Evolutionary conservation across 2,329 filamentous ascomycete genomes (phyloP).

Genomic region (Pseudocercospora eumusae): DNA sequence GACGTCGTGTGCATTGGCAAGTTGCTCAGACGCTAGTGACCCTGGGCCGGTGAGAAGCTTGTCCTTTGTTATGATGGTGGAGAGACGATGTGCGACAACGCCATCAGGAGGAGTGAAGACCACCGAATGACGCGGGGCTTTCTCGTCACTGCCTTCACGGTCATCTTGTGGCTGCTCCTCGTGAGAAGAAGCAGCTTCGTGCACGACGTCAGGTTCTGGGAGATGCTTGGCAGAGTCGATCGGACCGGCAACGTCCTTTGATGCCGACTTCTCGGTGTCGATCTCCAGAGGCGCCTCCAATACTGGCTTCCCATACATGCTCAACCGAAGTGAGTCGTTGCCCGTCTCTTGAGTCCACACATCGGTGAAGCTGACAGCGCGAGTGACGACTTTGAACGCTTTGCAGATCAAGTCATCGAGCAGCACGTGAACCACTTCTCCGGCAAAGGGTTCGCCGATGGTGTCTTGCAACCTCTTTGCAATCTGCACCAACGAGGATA

Average conservation of each 20-base stretch:
- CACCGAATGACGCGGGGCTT: conserved; percentile 18
- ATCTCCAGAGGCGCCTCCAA: conserved; percentile 18
- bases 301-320: conserved; percentile 4
- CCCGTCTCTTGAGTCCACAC: conserved; percentile 59
- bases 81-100: conserved; percentile 36
- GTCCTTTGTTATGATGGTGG: conserved; percentile 33
- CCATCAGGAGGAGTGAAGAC: conserved; percentile 26
- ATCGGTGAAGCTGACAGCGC: conserved; percentile 86
- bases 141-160: not conserved
- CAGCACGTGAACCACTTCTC: conserved; percentile 68
- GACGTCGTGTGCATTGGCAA: conserved; percentile 78
- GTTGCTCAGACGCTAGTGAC: conserved; percentile 78
- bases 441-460: conserved; percentile 55
- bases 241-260: conserved; percentile 9
- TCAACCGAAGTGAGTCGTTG: conserved; percentile 9
- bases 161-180: conserved; percentile 16
- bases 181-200: conserved; percentile 7
- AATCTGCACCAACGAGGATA: conserved; percentile 85
- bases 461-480: conserved; percentile 81
- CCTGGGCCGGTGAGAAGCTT: conserved; percentile 40
- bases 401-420: conserved; percentile 92
- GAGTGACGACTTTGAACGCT: conserved; percentile 90
- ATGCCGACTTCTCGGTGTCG: conserved; percentile 18
- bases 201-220: conserved; percentile 11
- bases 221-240: conserved; percentile 31